Conservation (phyloP, 1,284 basidiomycete species). For the Wallemia hederae region DNA sequence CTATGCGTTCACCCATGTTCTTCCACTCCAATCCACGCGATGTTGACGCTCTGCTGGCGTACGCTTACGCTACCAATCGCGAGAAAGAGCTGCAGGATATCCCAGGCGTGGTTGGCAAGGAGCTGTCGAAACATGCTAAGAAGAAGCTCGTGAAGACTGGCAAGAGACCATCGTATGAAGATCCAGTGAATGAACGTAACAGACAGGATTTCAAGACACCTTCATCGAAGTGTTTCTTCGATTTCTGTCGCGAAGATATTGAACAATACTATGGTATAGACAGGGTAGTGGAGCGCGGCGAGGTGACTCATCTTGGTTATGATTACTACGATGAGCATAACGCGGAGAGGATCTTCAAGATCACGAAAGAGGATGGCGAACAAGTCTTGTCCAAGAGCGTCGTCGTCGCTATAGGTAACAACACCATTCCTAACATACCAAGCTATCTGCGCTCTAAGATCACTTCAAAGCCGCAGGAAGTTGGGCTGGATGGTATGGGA, state of each 20-base stretch:
- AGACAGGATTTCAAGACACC: constrained; percentile 14
- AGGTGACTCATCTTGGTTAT: constrained; percentile 6
- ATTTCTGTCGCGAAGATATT: constrained; percentile 9
- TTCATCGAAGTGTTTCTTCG: background rate
- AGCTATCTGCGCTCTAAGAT: background rate
- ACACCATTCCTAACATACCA: background rate
- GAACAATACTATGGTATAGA: constrained; percentile 9
- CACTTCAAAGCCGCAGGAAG: background rate
- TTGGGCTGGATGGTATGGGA: constrained; percentile 6
- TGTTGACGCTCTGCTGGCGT: constrained; percentile 14
- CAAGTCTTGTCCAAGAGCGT: constrained; percentile 5
- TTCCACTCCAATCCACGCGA: constrained; percentile 16
- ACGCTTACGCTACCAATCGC: constrained; percentile 8
- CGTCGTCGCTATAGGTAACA: constrained; percentile 13
- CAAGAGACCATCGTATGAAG: constrained; percentile 3
- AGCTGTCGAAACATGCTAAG: constrained; percentile 16
- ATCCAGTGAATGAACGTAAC: constrained; percentile 15
- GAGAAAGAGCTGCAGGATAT: constrained; percentile 14
- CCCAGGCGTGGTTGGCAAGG: constrained; percentile 14
- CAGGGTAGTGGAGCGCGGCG: constrained; percentile 5
- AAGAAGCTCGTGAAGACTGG: constrained; percentile 7
- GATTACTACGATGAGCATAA: constrained; percentile 3
- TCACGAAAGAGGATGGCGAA: constrained; percentile 4
- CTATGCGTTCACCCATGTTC: constrained; percentile 17
- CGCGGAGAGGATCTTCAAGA: constrained; percentile 1